phyloP scores from a whole-genome alignment of 2,329 filamentous ascomycete genomes.

The Fusarium cyanostomum region DNA sequence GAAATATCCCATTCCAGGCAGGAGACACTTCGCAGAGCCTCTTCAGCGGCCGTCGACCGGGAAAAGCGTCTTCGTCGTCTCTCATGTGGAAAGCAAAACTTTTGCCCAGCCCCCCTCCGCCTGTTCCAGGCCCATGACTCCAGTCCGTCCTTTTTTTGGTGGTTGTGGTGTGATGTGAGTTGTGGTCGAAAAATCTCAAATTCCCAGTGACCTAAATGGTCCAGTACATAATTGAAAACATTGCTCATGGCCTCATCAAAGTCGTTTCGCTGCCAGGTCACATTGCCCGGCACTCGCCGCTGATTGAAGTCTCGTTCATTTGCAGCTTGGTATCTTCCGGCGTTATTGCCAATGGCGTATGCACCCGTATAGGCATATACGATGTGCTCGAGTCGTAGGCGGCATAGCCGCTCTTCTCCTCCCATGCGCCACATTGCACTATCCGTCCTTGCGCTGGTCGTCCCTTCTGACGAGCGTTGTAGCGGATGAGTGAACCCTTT shows the following conservation, averaged over 20 bases:
- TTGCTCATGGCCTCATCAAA: constrained; percentile 43
- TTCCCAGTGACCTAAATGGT: constrained; percentile 27
- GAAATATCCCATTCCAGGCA: constrained; percentile 40
- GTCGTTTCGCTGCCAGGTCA: constrained; percentile 39
- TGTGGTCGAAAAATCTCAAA: constrained; percentile 23
- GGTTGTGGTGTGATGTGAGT: constrained; percentile 29
- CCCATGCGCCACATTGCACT: constrained; percentile 39
- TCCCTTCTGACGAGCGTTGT: constrained; percentile 56
- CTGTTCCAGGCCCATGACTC: constrained; percentile 20
- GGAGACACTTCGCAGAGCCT: constrained; percentile 30
- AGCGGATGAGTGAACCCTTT: constrained; percentile 56
- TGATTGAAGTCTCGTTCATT: constrained; percentile 35
- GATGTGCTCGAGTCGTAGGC: constrained; percentile 51
- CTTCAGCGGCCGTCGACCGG: constrained; percentile 28
- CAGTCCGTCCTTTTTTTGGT: constrained; percentile 29
- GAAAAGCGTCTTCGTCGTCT: constrained; percentile 33
- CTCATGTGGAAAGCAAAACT: constrained; percentile 37
- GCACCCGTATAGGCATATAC: constrained; percentile 46
- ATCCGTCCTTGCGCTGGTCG: constrained; percentile 42
- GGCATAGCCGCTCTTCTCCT: constrained; percentile 48
- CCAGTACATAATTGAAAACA: constrained; percentile 34
- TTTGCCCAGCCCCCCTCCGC: constrained; percentile 29
- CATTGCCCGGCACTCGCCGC: constrained; percentile 35
- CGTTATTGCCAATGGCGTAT: constrained; percentile 37
- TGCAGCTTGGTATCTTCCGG: constrained; percentile 36